These are phyloP conservation scores for Trichoderma brevicompactum DNA, from an alignment of 2,329 filamentous ascomycete species.

Conservation along the genomic window DNA sequence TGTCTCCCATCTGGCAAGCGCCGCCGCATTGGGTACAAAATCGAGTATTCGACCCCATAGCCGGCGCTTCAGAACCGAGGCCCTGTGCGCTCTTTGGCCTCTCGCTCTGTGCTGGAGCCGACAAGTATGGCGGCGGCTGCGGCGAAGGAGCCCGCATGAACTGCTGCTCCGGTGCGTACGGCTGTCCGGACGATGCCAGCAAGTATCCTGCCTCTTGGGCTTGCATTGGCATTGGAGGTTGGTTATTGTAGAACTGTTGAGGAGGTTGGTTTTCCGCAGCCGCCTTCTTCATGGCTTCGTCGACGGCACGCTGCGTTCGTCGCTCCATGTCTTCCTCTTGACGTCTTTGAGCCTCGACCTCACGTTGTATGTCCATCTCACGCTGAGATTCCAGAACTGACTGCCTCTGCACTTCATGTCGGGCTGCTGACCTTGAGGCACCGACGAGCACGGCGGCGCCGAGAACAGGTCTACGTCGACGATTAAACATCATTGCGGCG, in stretches of 20 bases:
- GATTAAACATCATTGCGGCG: background rate
- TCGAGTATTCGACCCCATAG: background rate
- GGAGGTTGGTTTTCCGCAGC: background rate
- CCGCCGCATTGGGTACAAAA: conserved; percentile 12
- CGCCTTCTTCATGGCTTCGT: conserved; percentile 7
- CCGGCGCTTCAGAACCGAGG: background rate
- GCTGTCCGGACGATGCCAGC: background rate
- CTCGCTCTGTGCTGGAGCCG: background rate
- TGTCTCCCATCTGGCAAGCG: background rate
- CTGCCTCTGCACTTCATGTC: conserved; percentile 1
- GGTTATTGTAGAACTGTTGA: background rate
- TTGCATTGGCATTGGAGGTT: conserved; percentile 6
- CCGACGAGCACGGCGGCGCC: conserved; percentile 14
- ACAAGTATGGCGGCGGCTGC: background rate
- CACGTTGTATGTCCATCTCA: conserved; percentile 6
- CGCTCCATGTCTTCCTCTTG: conserved; percentile 5
- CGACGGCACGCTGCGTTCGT: conserved; percentile 11
- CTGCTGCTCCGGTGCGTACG: background rate
- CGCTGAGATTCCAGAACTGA: background rate
- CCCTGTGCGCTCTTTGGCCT: conserved; percentile 11
- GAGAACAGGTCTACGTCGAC: conserved; percentile 14
- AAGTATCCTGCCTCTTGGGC: background rate
- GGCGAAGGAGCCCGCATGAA: background rate
- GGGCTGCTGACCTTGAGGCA: conserved; percentile 2
- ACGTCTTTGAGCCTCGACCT: conserved; percentile 1